A percentile compares a stretch with the other conserved stretches of the same genome.
Evolutionary conservation across 768 basidiomycete species (phyloP).

Genomic region (Sarcodon sp.): DNA sequence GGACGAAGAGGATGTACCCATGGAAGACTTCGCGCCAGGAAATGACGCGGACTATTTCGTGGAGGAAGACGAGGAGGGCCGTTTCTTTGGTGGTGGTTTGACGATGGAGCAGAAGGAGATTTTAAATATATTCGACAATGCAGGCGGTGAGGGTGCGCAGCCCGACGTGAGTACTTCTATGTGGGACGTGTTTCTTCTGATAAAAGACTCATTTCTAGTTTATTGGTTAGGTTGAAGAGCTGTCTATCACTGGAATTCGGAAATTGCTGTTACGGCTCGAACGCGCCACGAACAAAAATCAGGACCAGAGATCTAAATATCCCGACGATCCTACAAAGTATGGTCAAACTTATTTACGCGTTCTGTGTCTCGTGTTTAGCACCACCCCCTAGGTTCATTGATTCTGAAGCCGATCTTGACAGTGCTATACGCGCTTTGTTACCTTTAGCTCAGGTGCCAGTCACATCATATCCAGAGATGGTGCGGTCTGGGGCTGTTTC

Average conservation of each 20-base stretch:
- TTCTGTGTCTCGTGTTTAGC: conserved; percentile 1
- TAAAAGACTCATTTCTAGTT: conserved; percentile 1
- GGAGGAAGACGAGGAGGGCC: conserved; percentile 86
- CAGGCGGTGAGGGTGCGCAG: conserved; percentile 45
- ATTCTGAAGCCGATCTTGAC: conserved; percentile 95
- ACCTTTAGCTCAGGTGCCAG: conserved; percentile 78
- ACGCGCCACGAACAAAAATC: conserved; percentile 86
- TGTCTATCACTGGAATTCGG: conserved; percentile 61
- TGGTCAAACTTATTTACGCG: conserved; percentile 7
- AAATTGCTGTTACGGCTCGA: conserved; percentile 73
- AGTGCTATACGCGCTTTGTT: conserved; percentile 74
- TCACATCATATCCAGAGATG: conserved; percentile 81
- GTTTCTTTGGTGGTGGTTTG: conserved; percentile 90
- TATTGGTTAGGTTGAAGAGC: conserved; percentile 39
- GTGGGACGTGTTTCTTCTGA: conserved; percentile 1
- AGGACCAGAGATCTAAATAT: conserved; percentile 92
- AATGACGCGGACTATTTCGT: conserved; percentile 83
- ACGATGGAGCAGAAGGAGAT: conserved; percentile 92
- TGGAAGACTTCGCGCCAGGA: conserved; percentile 58
- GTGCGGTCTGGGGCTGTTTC: conserved; percentile 60
- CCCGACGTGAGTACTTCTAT: conserved; percentile 40
- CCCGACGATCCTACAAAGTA: conserved; percentile 88
- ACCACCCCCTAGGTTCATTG: conserved; percentile 68
- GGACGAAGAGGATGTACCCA: conserved; percentile 36
- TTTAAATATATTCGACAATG: conserved; percentile 82